Conservation (phyloP, 1,284 basidiomycete genomes). For the Xerocomus nothofagi region DNA sequence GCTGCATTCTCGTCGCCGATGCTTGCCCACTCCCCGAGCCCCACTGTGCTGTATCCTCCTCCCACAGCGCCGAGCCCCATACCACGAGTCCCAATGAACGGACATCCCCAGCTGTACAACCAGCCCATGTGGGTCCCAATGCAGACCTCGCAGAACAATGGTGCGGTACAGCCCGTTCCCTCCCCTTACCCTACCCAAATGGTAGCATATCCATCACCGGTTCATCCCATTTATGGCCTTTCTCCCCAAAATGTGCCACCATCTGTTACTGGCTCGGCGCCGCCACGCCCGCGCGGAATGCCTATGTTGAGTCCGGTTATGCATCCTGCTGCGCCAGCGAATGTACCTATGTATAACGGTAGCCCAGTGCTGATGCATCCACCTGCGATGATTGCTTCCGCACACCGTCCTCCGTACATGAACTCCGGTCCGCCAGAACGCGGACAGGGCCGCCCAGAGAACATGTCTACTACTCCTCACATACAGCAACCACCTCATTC, state of each 20-base stretch:
- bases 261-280: slow-evolving; percentile 42
- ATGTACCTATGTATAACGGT: slow-evolving; percentile 54
- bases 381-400: slow-evolving; percentile 38
- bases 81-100: slow-evolving; percentile 60
- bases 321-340: slow-evolving; percentile 48
- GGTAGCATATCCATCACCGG: slow-evolving; percentile 57
- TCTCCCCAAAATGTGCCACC: slow-evolving; percentile 44
- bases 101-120: slow-evolving; percentile 56
- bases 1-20: slow-evolving; percentile 62
- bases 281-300: slow-evolving; percentile 49
- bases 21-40: slow-evolving; percentile 65
- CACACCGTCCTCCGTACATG: slow-evolving; percentile 33
- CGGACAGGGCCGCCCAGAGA: slow-evolving; percentile 31
- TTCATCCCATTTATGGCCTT: slow-evolving; percentile 50
- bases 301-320: slow-evolving; percentile 68
- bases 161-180: slow-evolving; percentile 55
- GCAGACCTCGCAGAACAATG: slow-evolving; percentile 44
- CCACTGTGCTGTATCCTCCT: slow-evolving; percentile 61
- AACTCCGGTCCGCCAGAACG: slow-evolving; percentile 27
- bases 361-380: slow-evolving; percentile 71
- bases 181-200: slow-evolving; percentile 66
- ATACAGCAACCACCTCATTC: slow-evolving; percentile 33
- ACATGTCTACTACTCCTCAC: slow-evolving; percentile 22
- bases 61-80: slow-evolving; percentile 60
- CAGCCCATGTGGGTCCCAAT: slow-evolving; percentile 69